Percentiles rank a stretch among this genome's conserved stretches.
Evolutionary conservation across 225 moss, liverwort and hornwort species (phyloP).

Genomic region (Sphagnum contortum): DNA sequence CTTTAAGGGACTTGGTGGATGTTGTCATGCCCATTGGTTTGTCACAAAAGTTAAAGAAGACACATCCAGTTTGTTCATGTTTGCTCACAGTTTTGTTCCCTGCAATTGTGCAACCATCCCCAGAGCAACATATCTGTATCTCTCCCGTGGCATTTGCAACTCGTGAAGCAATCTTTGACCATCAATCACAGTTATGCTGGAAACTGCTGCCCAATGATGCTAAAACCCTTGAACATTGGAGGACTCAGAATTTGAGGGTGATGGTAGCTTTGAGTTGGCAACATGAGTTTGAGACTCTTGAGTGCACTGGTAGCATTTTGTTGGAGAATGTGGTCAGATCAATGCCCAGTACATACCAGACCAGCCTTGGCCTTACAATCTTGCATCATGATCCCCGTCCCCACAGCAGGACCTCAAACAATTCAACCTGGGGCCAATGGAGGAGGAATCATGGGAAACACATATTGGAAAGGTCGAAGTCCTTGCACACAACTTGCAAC

Average conservation of each 20-base stretch:
- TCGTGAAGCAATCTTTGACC: slow-evolving; percentile 34
- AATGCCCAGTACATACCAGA: slow-evolving; percentile 22
- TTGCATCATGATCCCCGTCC: slow-evolving; percentile 2
- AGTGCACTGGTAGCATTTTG: slow-evolving; percentile 21
- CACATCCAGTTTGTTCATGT: slow-evolving; percentile 12
- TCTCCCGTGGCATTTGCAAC: slow-evolving; percentile 20
- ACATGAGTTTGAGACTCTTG: slow-evolving; percentile 13
- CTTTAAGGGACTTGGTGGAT: slow-evolving; percentile 24
- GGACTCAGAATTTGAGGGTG: slow-evolving; percentile 16
- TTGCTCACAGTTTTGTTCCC: slow-evolving; percentile 34
- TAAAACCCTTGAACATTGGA: slow-evolving; percentile 20
- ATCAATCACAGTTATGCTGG: slow-evolving; percentile 32
- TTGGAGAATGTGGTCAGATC: slow-evolving; percentile 29
- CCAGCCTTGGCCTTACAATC: slow-evolving; percentile 16
- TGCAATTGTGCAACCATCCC: slow-evolving; percentile 18
- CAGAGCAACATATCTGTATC: slow-evolving; percentile 25
- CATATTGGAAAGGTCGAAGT: slow-evolving; percentile 1
- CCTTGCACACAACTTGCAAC: no score
- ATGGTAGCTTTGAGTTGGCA: slow-evolving; percentile 19
- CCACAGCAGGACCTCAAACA: slow-evolving; percentile 14
- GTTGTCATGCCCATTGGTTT: slow-evolving; percentile 1
- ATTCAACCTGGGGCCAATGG: slow-evolving; percentile 2
- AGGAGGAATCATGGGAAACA: slow-evolving; percentile 7
- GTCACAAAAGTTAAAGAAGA: background rate
- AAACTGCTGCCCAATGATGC: slow-evolving; percentile 7